Evolutionary conservation across 768 basidiomycete species (phyloP), one percentile per base, ranked within the genome.

Genomic region (Amanita molliuscula): DNA sequence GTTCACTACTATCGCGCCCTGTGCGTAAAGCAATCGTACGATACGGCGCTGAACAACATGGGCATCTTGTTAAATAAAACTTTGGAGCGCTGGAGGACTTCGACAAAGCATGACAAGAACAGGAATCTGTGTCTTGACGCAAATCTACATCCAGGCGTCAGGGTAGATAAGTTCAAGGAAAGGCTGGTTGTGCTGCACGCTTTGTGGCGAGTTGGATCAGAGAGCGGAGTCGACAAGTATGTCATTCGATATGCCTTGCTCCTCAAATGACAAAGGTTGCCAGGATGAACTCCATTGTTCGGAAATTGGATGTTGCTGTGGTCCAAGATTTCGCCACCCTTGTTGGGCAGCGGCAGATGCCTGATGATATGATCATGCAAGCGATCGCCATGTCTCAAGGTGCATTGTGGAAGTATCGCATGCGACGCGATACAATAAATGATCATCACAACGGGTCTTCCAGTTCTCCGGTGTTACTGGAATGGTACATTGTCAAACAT

Each of bases 1-100:
- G 76, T 87, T 46, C 85, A 92, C 65, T 95, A 97, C 64, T 93
- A 93, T 61, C 84, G 92, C 26, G 88, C 95, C 1, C 72, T 98
- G 10, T 94, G 91, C 58, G 88, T 92, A 31, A 76, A 77, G 34
- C 77, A 81, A 51, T 87, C 92, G 0, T 99, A 93, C 65, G 83
- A 88, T 46, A 87, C 89, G 0, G 91, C 92, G 0, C 75, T 79
- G 5, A 88, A 89, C 58, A 99, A 98, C 61, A 68, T 98, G 53
- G 77, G 77, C 25, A 82, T 75, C 11, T 79, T 87, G 21, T 70
- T 95, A 20, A 67, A 67, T 38, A 88, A 82, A 63, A 74, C 78
- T 1, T 62, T 86, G 50, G 81, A 84, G n/a, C 65, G 71, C 35
- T 83, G 77, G 70, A 72, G 69, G 46, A 67, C 70, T 25, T 69